Evolutionary conservation across 139 green algal species (phyloP).

Genomic region (Closterium sp.): DNA sequence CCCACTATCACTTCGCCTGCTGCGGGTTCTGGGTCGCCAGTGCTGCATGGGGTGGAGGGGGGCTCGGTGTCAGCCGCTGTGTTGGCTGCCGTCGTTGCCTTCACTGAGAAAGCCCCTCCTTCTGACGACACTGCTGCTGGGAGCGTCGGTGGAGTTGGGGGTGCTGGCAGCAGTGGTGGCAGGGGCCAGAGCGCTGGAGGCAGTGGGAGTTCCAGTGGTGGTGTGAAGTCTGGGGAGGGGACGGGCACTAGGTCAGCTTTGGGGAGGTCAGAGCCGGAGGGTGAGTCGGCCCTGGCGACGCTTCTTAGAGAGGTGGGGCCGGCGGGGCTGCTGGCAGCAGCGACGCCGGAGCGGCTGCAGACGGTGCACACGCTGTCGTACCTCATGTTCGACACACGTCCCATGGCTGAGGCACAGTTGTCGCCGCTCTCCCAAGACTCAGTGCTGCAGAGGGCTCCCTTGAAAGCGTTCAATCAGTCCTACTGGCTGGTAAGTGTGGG

Average conservation of each 20-base stretch:
- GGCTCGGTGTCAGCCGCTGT: constrained; percentile 5
- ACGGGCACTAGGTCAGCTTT: background rate
- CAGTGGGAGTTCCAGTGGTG: too few species aligned
- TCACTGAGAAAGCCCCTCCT: background rate
- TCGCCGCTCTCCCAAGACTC: constrained; percentile 38
- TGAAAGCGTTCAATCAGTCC: constrained; percentile 34
- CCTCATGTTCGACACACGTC: constrained; percentile 48
- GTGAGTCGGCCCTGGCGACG: background rate
- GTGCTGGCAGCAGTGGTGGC: background rate
- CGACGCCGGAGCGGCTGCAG: background rate
- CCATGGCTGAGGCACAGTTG: constrained; percentile 17
- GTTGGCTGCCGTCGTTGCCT: background rate
- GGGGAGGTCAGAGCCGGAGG: background rate
- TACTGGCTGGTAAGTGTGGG: constrained; percentile 31
- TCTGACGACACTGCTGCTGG: background rate
- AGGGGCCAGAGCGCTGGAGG: too few species aligned
- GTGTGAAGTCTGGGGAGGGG: background rate
- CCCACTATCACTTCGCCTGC: too few species aligned
- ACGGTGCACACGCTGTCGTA: constrained; percentile 29
- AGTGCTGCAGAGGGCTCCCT: constrained; percentile 9
- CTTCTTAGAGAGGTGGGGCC: background rate
- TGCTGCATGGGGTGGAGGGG: constrained; percentile 4
- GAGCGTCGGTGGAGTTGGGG: background rate
- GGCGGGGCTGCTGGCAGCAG: background rate
- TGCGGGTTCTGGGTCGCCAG: background rate